Evolutionary conservation across 164 flowering plant species (phyloP).

Genomic region (Houttuynia cordata): DNA sequence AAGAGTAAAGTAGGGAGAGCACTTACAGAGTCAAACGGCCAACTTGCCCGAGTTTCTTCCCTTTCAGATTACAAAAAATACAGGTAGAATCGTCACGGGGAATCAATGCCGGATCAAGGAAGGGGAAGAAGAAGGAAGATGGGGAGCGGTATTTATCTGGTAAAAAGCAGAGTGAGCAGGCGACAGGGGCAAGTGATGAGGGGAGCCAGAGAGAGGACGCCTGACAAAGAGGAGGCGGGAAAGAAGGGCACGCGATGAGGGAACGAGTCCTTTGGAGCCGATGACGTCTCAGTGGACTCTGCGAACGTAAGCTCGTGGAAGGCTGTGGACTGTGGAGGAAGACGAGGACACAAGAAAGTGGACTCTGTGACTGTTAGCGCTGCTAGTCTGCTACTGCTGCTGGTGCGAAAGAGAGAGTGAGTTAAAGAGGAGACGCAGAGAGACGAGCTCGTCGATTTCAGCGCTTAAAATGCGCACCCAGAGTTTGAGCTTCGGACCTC

Average conservation of each 20-base stretch:
- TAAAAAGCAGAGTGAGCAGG: not conserved
- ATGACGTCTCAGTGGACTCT: slow-evolving; percentile 25
- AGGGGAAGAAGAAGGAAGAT: not conserved
- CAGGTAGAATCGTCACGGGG: no score
- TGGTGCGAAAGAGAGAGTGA: not conserved
- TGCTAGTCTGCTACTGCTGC: no score
- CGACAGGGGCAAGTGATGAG: not conserved
- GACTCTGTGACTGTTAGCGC: not conserved
- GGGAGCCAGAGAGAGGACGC: slow-evolving; percentile 8
- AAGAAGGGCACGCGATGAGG: slow-evolving; percentile 38
- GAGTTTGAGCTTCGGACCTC: not conserved
- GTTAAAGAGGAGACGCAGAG: not conserved
- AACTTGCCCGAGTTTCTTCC: no score
- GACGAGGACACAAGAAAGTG: not conserved
- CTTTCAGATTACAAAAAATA: no score
- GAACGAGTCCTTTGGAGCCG: slow-evolving; percentile 7
- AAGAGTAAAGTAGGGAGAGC: no score
- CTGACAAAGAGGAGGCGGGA: slow-evolving; percentile 25
- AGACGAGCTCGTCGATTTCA: slow-evolving; percentile 29
- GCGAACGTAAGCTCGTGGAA: slow-evolving; percentile 18
- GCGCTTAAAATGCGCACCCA: slow-evolving; percentile 34
- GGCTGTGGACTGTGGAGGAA: not conserved
- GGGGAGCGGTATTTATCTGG: not conserved
- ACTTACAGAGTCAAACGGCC: no score
- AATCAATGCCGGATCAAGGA: no score